A percentile compares a stretch with the other conserved stretches of the same genome.
phyloP scores from a whole-genome alignment of 1,284 basidiomycete species.

The Irpex sp. region DNA sequence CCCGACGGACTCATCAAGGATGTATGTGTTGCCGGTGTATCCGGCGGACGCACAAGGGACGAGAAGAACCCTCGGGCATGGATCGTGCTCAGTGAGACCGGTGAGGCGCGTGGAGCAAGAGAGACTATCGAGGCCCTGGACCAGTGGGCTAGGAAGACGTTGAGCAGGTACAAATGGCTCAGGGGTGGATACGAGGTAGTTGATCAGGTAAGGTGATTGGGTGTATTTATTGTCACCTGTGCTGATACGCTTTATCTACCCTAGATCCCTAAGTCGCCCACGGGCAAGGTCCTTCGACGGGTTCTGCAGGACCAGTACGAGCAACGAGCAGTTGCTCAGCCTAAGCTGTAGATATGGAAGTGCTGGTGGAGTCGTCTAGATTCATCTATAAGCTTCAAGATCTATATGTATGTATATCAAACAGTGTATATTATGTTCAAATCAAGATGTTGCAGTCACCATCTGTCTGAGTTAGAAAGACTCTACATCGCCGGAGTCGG shows the following conservation, averaged over 20 bases:
- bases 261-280: conserved; percentile 68
- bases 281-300: conserved; percentile 63
- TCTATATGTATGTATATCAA: background rate
- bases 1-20: conserved; percentile 57
- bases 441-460: background rate
- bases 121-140: conserved; percentile 47
- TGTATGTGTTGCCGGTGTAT: conserved; percentile 66
- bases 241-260: background rate
- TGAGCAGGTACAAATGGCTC: conserved; percentile 72
- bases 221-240: conserved; percentile 13
- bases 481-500: too few relatives aligned
- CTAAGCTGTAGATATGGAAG: conserved; percentile 29
- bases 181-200: conserved; percentile 67
- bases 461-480: background rate
- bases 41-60: conserved; percentile 59
- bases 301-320: conserved; percentile 57
- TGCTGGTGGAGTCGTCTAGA: background rate
- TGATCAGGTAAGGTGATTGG: conserved; percentile 37
- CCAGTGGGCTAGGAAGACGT: conserved; percentile 51
- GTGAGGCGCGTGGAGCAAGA: conserved; percentile 41
- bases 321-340: conserved; percentile 20
- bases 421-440: background rate
- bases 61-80: conserved; percentile 72
- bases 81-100: conserved; percentile 59
- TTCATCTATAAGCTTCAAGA: background rate